Evolutionary conservation across 2,329 filamentous ascomycete species (phyloP).

Genomic region (Penicillium sp.): DNA sequence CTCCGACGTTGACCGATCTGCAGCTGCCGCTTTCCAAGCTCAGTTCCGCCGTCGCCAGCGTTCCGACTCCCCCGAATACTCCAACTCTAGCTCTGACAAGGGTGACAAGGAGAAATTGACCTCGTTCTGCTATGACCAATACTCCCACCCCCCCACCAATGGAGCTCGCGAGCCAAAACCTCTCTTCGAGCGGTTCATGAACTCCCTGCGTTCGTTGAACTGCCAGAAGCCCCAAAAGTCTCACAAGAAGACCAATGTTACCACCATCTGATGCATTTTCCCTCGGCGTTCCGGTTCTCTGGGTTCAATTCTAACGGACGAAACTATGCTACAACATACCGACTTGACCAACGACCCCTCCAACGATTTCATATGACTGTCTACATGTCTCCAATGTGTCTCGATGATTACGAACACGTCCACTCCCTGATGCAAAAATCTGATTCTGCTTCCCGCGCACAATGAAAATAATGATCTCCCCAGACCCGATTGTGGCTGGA

Average conservation of each 20-base stretch:
- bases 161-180: conserved; percentile 10
- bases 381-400: conserved; percentile 11
- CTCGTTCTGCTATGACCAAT: conserved; percentile 33
- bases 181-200: conserved; percentile 20
- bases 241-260: conserved; percentile 15
- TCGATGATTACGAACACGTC: conserved; percentile 13
- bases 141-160: conserved; percentile 24
- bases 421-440: conserved; percentile 1
- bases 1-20: conserved; percentile 34
- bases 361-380: conserved; percentile 9
- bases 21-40: conserved; percentile 38
- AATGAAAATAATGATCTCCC: conserved; percentile 16
- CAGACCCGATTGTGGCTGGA: conserved; percentile 5
- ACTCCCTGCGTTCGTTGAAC: conserved; percentile 22
- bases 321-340: conserved; percentile 4
- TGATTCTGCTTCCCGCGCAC: not conserved
- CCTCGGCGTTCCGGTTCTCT: conserved; percentile 15
- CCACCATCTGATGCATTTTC: conserved; percentile 15
- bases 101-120: conserved; percentile 29
- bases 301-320: not conserved
- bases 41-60: conserved; percentile 33
- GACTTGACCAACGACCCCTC: conserved; percentile 13
- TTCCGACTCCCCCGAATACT: conserved; percentile 28
- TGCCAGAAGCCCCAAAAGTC: conserved; percentile 16
- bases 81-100: conserved; percentile 10